These are phyloP conservation scores for Cutaneotrichosporon mucoides DNA, from an alignment of 1,284 basidiomycete genomes.

Conservation along the genomic window DNA sequence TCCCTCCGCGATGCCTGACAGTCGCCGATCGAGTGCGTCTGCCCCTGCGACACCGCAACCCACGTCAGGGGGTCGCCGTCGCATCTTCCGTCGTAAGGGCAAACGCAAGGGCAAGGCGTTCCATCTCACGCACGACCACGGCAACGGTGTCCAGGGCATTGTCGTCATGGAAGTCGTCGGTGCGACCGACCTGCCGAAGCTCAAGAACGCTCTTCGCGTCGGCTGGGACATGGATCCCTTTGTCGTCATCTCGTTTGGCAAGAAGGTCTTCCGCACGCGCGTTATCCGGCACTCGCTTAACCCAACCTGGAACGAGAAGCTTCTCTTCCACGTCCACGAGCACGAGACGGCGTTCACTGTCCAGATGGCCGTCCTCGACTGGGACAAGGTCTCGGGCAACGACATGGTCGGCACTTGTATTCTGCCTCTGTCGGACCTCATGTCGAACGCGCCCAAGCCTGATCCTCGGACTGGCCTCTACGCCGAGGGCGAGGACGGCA, in stretches of 20 bases:
- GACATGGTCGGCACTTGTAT: slow-evolving; percentile 76
- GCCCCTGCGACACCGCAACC: neutral
- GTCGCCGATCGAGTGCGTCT: slow-evolving; percentile 8
- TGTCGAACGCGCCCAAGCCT: slow-evolving; percentile 68
- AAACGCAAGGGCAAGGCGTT: neutral
- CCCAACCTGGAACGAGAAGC: slow-evolving; percentile 91
- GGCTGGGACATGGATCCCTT: slow-evolving; percentile 90
- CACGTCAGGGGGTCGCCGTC: neutral
- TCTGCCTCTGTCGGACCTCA: slow-evolving; percentile 65
- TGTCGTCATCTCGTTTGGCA: slow-evolving; percentile 90
- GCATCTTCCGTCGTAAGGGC: slow-evolving; percentile 14
- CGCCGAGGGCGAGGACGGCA: slow-evolving; percentile 54
- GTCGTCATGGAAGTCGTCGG: slow-evolving; percentile 73
- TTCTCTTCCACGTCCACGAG: slow-evolving; percentile 87
- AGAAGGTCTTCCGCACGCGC: slow-evolving; percentile 92
- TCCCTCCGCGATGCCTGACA: neutral
- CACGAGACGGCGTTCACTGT: slow-evolving; percentile 77
- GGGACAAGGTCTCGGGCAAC: slow-evolving; percentile 80
- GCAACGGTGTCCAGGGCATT: slow-evolving; percentile 69
- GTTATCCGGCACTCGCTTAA: slow-evolving; percentile 83
- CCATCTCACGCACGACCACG: slow-evolving; percentile 21
- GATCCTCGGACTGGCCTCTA: slow-evolving; percentile 71
- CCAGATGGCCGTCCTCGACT: slow-evolving; percentile 79
- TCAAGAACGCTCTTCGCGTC: slow-evolving; percentile 63
- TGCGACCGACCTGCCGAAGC: slow-evolving; percentile 75